phyloP scores from a whole-genome alignment of 805 yeast genomes.

The Candida oleophila region DNA sequence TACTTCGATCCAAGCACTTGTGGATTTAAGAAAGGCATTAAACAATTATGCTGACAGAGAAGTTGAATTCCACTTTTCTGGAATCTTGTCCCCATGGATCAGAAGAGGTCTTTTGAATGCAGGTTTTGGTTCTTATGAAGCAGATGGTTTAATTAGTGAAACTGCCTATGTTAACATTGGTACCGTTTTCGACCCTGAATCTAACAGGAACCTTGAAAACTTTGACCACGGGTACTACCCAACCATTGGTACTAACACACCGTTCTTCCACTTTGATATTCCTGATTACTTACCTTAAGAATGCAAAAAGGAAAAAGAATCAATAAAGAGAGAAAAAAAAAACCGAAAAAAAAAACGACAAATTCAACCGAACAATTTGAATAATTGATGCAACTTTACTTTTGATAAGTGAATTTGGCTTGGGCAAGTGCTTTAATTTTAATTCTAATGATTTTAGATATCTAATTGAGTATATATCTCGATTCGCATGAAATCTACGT shows the following conservation, averaged over 20 bases:
- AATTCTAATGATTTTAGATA: not conserved
- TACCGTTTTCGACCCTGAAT: constrained; percentile 30
- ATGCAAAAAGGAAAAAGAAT: no score
- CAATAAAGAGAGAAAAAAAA: no score
- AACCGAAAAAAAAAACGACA: no score
- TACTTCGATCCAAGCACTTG: constrained; percentile 74
- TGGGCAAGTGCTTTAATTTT: not conserved
- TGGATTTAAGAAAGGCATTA: constrained; percentile 72
- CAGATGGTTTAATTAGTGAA: constrained; percentile 37
- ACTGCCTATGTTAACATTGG: constrained; percentile 42
- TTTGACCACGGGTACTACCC: constrained; percentile 42
- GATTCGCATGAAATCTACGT: not conserved
- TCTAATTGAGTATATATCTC: not conserved
- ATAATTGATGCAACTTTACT: not conserved
- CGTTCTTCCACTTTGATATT: constrained; percentile 76
- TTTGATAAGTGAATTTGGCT: not conserved
- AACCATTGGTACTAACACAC: constrained; percentile 62
- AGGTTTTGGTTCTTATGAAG: constrained; percentile 69
- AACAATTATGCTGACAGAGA: constrained; percentile 75
- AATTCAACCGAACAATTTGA: no score
- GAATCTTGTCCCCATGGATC: constrained; percentile 84
- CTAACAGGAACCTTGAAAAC: constrained; percentile 9
- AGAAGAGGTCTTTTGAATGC: constrained; percentile 70
- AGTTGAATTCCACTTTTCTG: constrained; percentile 87
- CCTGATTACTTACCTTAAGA: constrained; percentile 64